Evolutionary conservation across 768 basidiomycete species (phyloP), one percentile per base, ranked within the genome.

Genomic region (Glaciozyma antarctica): DNA sequence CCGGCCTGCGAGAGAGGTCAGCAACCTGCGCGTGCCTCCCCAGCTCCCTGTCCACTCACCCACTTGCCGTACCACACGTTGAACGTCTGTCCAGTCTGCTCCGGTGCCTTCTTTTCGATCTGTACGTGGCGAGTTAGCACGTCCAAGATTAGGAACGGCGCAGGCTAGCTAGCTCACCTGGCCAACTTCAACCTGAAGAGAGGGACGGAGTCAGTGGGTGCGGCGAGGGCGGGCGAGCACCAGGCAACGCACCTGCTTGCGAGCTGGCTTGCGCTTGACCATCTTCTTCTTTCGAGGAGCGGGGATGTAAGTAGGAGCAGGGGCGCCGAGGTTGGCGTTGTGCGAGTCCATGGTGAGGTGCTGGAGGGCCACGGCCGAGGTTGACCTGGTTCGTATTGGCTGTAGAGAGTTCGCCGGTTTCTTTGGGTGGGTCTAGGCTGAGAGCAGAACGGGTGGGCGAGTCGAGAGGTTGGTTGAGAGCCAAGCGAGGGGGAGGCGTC

Each of bases 31-130:
- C 43, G 49, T 26, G 49, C 55, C 22, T 56, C 13, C 55, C 6
- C 55, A n/a, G 41, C 55, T 6, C 32, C 19, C 55, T 13, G 28
- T 30, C 8, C 26, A 53, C 55, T 15, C 6, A 92, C 94, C 93
- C 94, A 98, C 79, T 95, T 72, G 78, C 97, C 92, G 76, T 94
- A 98, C 94, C 95, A 99, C 59, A 94, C 88, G 77, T 99, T 73
- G 62, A 58, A 71, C 5, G 61, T 60, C 17, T 49, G 28, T 47
- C 67, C 66, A 5, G 58, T 70, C 48, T 69, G 66, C 32, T 67
- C 66, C 10, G 53, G 64, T 21, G 30, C 52, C 41, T 62, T 72
- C 63, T 72, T 73, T 60, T 67, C 65, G 32, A 70, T 49, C 66
- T 62, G 38, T 12, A 13, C 7, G 38, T 15, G 38, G 8, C 38